Evolutionary conservation across 345 rosid species (phyloP), one percentile per base, ranked within the genome.

Genomic region (Nasturtium officinale): DNA sequence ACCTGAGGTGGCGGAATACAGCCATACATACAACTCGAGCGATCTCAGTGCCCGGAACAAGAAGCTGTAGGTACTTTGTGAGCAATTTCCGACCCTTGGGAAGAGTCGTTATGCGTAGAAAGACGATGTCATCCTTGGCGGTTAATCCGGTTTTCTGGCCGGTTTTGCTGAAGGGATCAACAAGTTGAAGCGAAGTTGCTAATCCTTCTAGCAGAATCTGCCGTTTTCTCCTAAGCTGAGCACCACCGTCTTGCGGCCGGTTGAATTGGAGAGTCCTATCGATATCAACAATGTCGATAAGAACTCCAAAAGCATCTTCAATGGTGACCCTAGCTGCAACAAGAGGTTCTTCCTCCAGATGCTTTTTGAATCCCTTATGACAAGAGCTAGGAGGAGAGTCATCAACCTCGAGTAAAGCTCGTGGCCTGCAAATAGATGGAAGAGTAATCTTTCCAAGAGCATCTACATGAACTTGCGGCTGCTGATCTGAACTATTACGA

Each of bases 281-380:
- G 51, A 91, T 84, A 81, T 95, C 99, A 61, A 91, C 96, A 13
- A 95, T 85, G 56, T 95, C 97, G 21, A 89, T 86, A 57, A 95
- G 93, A 76, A 90, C 80, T 33, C 80, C 76, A 7, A 90, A 74
- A 52, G 86, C 80, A 81, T 95, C 99, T 83, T 95, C 99, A 40
- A 92, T 79, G 23, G 97, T 85, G 65, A 95, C 83, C 37, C 99
- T 89, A 65, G 99, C 99, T 16, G 99, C 99, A 78, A 95, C 90
- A 84, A 95, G 83, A 33, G 99, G 99, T 59, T 95, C 99, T 74
- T 87, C 85, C 65, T 95, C 99, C 40, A 95, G 74, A 75, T 94
- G 94, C 83, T 80, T 91, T 76, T 83, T 95, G 1, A 81, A 72
- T 61, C 76, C 79, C 9, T 76, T 78, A 74, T 83, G 89, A 21